Percentiles rank a stretch among this genome's conserved stretches.
phyloP scores from a whole-genome alignment of 139 green algal species.

The Ettlia oleoabundans region DNA sequence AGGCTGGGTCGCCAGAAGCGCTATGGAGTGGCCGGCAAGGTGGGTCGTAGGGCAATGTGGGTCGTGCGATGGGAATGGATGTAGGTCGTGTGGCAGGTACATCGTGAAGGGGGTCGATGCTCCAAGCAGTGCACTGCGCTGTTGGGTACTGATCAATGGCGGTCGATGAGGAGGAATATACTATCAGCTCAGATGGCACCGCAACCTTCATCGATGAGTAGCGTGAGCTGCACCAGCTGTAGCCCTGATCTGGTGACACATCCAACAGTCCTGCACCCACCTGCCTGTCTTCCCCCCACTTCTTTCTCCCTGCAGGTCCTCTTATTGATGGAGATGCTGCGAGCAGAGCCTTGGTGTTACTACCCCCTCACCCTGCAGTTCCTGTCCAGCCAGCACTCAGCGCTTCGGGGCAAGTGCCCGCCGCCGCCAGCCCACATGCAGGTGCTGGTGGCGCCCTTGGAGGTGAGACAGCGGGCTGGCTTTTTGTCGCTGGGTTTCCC shows the following conservation, averaged over 20 bases:
- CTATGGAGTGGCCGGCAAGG: conserved; percentile 76
- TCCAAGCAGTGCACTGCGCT: too few relatives aligned
- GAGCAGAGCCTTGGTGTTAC: conserved; percentile 74
- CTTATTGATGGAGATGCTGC: conserved; percentile 84
- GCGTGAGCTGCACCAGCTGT: too few relatives aligned
- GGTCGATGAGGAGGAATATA: too few relatives aligned
- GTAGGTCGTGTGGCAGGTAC: too few relatives aligned
- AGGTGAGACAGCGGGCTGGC: conserved; percentile 39
- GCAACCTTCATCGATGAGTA: too few relatives aligned
- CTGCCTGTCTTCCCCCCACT: not conserved
- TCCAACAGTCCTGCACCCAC: too few relatives aligned
- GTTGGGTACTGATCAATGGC: too few relatives aligned
- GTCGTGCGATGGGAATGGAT: too few relatives aligned
- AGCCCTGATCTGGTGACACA: not conserved
- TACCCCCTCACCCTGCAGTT: conserved; percentile 87
- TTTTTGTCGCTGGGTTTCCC: too few relatives aligned
- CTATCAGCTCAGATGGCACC: too few relatives aligned
- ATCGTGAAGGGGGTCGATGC: too few relatives aligned
- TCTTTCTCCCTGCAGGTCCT: conserved; percentile 54
- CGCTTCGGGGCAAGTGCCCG: conserved; percentile 21
- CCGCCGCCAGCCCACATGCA: conserved; percentile 59
- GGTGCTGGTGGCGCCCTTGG: conserved; percentile 58
- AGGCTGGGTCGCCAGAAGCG: conserved; percentile 49
- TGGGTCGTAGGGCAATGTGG: conserved; percentile 31
- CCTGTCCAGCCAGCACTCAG: conserved; percentile 52